Base-by-base conservation (phyloP, 306 rosid species). In the Prunus armeniaca region DNA sequence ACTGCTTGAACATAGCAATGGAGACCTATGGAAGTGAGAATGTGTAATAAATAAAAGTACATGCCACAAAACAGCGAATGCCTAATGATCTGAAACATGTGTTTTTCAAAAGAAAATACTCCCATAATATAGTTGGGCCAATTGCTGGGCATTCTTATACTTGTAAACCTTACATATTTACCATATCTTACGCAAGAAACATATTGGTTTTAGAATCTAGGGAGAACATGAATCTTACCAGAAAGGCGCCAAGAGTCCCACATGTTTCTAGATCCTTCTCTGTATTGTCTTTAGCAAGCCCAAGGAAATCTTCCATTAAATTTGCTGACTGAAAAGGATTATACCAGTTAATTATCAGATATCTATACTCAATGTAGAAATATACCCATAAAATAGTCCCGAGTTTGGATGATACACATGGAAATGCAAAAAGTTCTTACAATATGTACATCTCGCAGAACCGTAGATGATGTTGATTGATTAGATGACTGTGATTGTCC, bases 181-280 rank as follows among this genome's bases (percentile, higher is more conserved):
- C 2, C 58, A 49, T 19, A 55, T 24, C 56, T 32, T n/a, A 79
- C 2, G 49, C 25, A 45, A 15, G 6, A 73, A 32, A 49, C 32
- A 22, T 32, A 9, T 17, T 2, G 24, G 25, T 34, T 30, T 60
- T 52, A 56, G 58, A 61, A 54, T 17, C 14, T 17, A 68, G 34
- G 60, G 43, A 49, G 57, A 62, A 51, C 22, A 63, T 51, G 79
- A 85, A 79, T 81, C 96, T 89, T 89, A 93, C 94, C 76, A 85
- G 90, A 70, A 82, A 80, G 60, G 95, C 93, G 63, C 95, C 91
- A 52, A 93, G 98, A 82, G 86, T 80, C 69, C 98, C 96, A 81
- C 96, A 93, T 1, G 96, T 93, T 83, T 93, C 98, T 30, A 91
- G 76, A 84, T 91, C 96, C 76, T 91, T 93, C 50, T 85, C 85